Percentiles rank a stretch among this genome's conserved stretches.
phyloP scores from a whole-genome alignment of 495 filamentous ascomycete species.

The Daldinia loculata region DNA sequence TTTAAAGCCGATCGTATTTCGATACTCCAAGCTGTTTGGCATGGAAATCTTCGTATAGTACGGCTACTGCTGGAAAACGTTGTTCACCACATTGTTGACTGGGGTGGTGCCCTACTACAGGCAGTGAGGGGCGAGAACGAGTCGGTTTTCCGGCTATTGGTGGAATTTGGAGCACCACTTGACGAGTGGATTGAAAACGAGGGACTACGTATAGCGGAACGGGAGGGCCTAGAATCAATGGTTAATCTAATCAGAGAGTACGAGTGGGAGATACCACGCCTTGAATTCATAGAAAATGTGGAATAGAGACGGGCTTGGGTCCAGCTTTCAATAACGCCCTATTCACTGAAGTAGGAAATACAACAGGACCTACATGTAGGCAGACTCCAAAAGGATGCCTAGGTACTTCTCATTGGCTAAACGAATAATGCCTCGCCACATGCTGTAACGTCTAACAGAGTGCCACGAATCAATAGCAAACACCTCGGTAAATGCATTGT shows the following conservation, averaged over 20 bases:
- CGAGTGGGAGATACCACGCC: background rate
- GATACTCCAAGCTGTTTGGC: background rate
- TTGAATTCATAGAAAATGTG: background rate
- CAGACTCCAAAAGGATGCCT: too few relatives aligned
- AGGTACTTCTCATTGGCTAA: too few relatives aligned
- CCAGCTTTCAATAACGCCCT: too few relatives aligned
- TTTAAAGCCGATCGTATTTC: background rate
- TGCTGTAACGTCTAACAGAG: too few relatives aligned
- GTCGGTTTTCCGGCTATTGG: background rate
- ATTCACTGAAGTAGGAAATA: too few relatives aligned
- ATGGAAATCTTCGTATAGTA: background rate
- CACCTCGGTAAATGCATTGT: too few relatives aligned
- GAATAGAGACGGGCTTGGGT: background rate
- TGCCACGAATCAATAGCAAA: too few relatives aligned
- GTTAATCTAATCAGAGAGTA: background rate
- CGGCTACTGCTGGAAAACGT: background rate
- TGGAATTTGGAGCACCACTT: background rate
- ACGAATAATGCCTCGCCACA: too few relatives aligned
- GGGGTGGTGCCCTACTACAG: background rate
- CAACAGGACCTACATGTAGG: too few relatives aligned
- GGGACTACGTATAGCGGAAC: background rate
- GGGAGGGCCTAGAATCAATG: background rate
- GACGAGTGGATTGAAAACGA: background rate
- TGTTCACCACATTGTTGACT: background rate
- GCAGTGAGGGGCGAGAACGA: background rate